These are phyloP conservation scores for Jamesozyma gamospora DNA, from an alignment of 805 yeast genomes.

Conservation along the genomic window DNA sequence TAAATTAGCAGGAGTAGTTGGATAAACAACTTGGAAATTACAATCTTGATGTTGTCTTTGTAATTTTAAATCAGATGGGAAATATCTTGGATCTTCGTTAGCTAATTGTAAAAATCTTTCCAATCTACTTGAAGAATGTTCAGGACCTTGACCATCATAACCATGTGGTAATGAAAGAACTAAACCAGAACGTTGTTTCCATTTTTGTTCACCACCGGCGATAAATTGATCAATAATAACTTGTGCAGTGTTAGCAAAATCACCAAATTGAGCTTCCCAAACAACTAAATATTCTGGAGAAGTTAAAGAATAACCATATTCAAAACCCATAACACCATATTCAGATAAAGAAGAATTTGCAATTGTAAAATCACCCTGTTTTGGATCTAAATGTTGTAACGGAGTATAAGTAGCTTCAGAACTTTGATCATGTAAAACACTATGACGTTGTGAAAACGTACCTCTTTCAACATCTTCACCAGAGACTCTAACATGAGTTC, in stretches of 20 bases:
- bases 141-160: constrained; percentile 99
- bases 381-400: constrained; percentile 63
- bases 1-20: constrained; percentile 92
- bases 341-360: constrained; percentile 94
- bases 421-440: constrained; percentile 92
- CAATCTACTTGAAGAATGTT: constrained; percentile 94
- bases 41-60: constrained; percentile 98
- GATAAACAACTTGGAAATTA: constrained; percentile 96
- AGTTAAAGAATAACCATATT: constrained; percentile 95
- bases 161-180: constrained; percentile 97
- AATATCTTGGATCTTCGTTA: constrained; percentile 88
- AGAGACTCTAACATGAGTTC: constrained; percentile 91
- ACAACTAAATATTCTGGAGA: constrained; percentile 93
- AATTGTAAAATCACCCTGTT: constrained; percentile 79
- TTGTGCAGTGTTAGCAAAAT: constrained; percentile 98
- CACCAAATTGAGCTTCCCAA: constrained; percentile 99
- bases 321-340: constrained; percentile 98
- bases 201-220: constrained; percentile 93
- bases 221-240: constrained; percentile 94
- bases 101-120: constrained; percentile 94
- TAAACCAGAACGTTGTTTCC: constrained; percentile 98
- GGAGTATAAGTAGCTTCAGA: constrained; percentile 80
- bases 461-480: constrained; percentile 99
- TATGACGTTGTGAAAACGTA: constrained; percentile 98
- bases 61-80: constrained; percentile 83